A percentile compares a stretch with the other conserved stretches of the same genome.
phyloP scores from a whole-genome alignment of 2,329 filamentous ascomycete species.

The Knufia fluminis region DNA sequence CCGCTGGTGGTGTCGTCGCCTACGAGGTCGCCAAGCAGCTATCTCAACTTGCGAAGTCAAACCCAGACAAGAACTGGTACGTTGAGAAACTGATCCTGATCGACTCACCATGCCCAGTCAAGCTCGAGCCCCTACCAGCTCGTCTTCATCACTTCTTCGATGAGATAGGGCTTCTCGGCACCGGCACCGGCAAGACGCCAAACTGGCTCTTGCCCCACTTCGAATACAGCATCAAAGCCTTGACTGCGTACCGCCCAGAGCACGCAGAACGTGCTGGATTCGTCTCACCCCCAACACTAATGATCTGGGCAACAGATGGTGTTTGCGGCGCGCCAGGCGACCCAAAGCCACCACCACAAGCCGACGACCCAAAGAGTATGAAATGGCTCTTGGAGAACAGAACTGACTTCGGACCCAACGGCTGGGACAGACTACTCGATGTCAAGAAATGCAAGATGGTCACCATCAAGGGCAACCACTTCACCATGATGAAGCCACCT shows the following conservation, averaged over 20 bases:
- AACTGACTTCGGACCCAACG: slow-evolving; percentile 39
- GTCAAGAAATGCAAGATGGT: slow-evolving; percentile 28
- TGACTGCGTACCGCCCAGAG: slow-evolving; percentile 36
- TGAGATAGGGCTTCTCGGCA: slow-evolving; percentile 39
- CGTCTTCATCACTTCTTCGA: slow-evolving; percentile 43
- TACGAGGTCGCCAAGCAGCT: slow-evolving; percentile 29
- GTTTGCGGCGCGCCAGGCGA: slow-evolving; percentile 36
- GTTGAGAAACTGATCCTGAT: slow-evolving; percentile 54
- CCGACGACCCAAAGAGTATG: slow-evolving; percentile 40
- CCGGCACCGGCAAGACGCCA: slow-evolving; percentile 35
- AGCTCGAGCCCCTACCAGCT: slow-evolving; percentile 57
- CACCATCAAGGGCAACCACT: slow-evolving; percentile 31
- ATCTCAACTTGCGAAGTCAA: slow-evolving; percentile 16
- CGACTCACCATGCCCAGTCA: slow-evolving; percentile 55
- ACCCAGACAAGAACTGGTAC: slow-evolving; percentile 23
- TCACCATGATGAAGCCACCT: slow-evolving; percentile 32
- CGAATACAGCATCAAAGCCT: slow-evolving; percentile 39
- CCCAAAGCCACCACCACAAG: slow-evolving; percentile 31
- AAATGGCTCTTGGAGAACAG: slow-evolving; percentile 41
- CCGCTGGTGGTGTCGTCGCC: slow-evolving; percentile 30
- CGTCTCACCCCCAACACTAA: slow-evolving; percentile 34
- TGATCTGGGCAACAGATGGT: slow-evolving; percentile 42
- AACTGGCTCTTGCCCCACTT: slow-evolving; percentile 45
- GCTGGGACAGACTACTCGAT: slow-evolving; percentile 39
- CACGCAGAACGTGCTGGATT: slow-evolving; percentile 23